Conservation (phyloP, 768 basidiomycete species). For the Myochromella boudieri region DNA sequence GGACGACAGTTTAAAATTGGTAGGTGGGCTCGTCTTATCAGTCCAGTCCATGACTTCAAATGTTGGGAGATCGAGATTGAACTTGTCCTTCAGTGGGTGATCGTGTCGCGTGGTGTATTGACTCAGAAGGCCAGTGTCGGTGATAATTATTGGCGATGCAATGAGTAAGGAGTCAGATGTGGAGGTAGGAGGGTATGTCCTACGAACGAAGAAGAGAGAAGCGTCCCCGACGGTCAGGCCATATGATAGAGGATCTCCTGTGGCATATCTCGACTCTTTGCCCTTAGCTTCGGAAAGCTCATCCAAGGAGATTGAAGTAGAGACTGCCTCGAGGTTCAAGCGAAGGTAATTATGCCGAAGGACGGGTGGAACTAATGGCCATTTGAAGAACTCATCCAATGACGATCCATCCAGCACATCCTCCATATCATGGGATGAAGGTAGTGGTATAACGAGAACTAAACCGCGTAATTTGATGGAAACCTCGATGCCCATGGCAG, state of each 20-base stretch:
- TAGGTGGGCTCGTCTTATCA: slow-evolving; percentile 32
- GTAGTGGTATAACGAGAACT: slow-evolving; percentile 48
- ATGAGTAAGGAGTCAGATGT: slow-evolving; percentile 19
- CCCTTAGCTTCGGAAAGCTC: too few relatives aligned
- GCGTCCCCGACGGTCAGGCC: slow-evolving; percentile 37
- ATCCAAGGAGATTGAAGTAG: slow-evolving; percentile 21
- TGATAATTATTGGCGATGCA: slow-evolving; percentile 70
- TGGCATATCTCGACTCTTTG: neutral
- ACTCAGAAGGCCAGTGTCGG: slow-evolving; percentile 61
- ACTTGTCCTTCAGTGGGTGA: slow-evolving; percentile 35
- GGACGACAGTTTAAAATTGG: slow-evolving; percentile 53
- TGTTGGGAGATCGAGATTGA: slow-evolving; percentile 40
- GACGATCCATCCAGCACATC: slow-evolving; percentile 5
- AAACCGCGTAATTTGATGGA: slow-evolving; percentile 33
- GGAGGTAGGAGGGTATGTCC: slow-evolving; percentile 1
- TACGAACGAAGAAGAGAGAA: slow-evolving; percentile 55
- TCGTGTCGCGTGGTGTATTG: slow-evolving; percentile 52
- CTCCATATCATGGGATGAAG: slow-evolving; percentile 21
- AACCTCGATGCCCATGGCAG: neutral
- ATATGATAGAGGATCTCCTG: neutral
- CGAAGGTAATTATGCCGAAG: slow-evolving; percentile 53
- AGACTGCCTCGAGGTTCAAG: slow-evolving; percentile 44
- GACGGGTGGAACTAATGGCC: slow-evolving; percentile 58
- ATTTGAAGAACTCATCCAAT: slow-evolving; percentile 47
- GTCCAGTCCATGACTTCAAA: slow-evolving; percentile 71